Percentiles rank a stretch among this genome's conserved stretches.
phyloP scores from a whole-genome alignment of 2,329 filamentous ascomycete species.

The Aspergillus pseudoviridinutans region DNA sequence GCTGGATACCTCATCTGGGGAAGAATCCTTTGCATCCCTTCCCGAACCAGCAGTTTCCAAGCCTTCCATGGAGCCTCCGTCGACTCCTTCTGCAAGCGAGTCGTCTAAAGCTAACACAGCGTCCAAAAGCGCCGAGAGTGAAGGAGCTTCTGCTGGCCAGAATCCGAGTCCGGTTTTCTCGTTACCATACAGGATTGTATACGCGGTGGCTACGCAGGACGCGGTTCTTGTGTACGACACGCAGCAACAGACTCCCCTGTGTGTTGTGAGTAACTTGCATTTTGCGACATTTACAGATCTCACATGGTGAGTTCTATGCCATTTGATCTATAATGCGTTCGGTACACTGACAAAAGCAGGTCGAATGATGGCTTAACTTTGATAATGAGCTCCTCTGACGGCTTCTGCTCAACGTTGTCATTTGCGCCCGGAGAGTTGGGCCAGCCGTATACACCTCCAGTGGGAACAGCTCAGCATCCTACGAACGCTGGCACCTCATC shows the following conservation, averaged over 20 bases:
- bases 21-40: constrained; percentile 76
- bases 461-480: constrained; percentile 28
- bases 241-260: constrained; percentile 89
- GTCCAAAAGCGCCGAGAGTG: constrained; percentile 48
- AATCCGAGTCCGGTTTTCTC: constrained; percentile 66
- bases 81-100: constrained; percentile 44
- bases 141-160: constrained; percentile 48
- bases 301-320: constrained; percentile 66
- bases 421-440: constrained; percentile 83
- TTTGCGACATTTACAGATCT: constrained; percentile 97
- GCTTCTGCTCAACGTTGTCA: constrained; percentile 89
- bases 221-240: constrained; percentile 94
- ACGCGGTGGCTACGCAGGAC: constrained; percentile 95
- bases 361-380: constrained; percentile 72
- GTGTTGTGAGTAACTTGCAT: constrained; percentile 93
- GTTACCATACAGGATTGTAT: constrained; percentile 88
- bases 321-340: constrained; percentile 1
- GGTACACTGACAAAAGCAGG: constrained; percentile 46
- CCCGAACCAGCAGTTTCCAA: constrained; percentile 71
- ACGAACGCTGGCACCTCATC: constrained; percentile 45
- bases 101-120: constrained; percentile 51
- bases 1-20: constrained; percentile 84
- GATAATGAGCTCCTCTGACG: constrained; percentile 95
- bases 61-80: constrained; percentile 74
- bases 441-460: constrained; percentile 62